Evolutionary conservation across 2,329 filamentous ascomycete species (phyloP).

Genomic region (Hymenoscyphus scutula): DNA sequence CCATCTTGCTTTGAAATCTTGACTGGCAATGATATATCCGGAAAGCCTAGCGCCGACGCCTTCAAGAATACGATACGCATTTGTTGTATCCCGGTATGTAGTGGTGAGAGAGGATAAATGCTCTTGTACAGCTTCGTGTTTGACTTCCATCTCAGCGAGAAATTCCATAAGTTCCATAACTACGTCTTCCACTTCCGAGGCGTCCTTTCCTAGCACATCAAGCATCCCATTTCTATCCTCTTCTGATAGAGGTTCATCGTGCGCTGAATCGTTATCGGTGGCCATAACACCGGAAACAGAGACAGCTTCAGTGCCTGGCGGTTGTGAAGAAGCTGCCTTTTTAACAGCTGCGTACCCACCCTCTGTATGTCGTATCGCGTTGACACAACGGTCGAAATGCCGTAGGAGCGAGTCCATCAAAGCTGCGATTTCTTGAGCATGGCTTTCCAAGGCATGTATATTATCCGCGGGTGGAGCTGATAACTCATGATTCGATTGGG

Average conservation of each 20-base stretch:
- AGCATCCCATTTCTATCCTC: conserved; percentile 82
- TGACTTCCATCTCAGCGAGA: conserved; percentile 72
- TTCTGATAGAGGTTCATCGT: conserved; percentile 65
- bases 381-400: conserved; percentile 92
- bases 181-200: conserved; percentile 63
- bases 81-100: conserved; percentile 56
- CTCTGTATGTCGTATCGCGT: conserved; percentile 86
- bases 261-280: conserved; percentile 52
- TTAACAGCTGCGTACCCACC: conserved; percentile 69
- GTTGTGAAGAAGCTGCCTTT: conserved; percentile 62
- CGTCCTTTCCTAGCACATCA: conserved; percentile 71
- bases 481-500: conserved; percentile 19
- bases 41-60: conserved; percentile 65
- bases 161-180: conserved; percentile 71
- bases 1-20: conserved; percentile 67
- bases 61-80: conserved; percentile 65
- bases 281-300: conserved; percentile 65
- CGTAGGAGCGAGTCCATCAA: conserved; percentile 76
- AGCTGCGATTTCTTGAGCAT: conserved; percentile 80
- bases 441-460: conserved; percentile 44
- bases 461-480: conserved; percentile 43
- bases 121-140: conserved; percentile 60
- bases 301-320: conserved; percentile 48
- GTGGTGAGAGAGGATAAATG: conserved; percentile 58
- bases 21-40: conserved; percentile 61